These are phyloP conservation scores for Phytopythium kandeliae DNA, from an alignment of 352 stramenopile species.

Conservation along the genomic window DNA sequence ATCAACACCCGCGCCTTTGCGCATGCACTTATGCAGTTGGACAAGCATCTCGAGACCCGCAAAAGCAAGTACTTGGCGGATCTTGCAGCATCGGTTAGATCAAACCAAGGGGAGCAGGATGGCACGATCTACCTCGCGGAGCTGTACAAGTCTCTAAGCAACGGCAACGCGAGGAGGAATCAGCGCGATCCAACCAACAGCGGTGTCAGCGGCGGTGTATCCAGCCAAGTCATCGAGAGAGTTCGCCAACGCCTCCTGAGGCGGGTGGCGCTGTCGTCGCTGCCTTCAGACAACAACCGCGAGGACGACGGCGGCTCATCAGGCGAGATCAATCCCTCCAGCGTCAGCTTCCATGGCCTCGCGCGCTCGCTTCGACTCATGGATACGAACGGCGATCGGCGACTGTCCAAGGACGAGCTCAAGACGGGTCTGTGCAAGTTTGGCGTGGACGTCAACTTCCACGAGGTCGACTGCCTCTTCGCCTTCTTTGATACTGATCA, in stretches of 20 bases:
- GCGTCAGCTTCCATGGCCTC: constrained; percentile 27
- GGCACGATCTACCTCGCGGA: constrained; percentile 20
- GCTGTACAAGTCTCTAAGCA: constrained; percentile 12
- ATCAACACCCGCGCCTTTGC: constrained; percentile 56
- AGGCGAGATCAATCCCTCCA: neutral
- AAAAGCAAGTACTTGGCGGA: constrained; percentile 23
- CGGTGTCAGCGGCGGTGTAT: constrained; percentile 8
- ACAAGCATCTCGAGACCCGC: constrained; percentile 34
- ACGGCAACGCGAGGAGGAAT: neutral
- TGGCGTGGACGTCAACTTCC: constrained; percentile 54
- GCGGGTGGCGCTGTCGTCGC: neutral
- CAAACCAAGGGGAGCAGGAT: constrained; percentile 5
- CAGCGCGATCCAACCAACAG: neutral
- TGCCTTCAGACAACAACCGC: neutral
- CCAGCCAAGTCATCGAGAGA: constrained; percentile 16
- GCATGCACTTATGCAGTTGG: constrained; percentile 23
- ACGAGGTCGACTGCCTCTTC: constrained; percentile 67
- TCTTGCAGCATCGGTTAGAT: constrained; percentile 16
- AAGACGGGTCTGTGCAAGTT: constrained; percentile 44
- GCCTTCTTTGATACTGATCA: constrained; percentile 57
- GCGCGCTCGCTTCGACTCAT: constrained; percentile 32
- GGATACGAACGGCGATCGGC: constrained; percentile 34
- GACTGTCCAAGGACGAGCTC: constrained; percentile 55
- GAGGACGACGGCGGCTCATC: neutral
- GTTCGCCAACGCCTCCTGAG: constrained; percentile 14